phyloP scores from a whole-genome alignment of 768 basidiomycete species.

The Termitomyces sp. region DNA sequence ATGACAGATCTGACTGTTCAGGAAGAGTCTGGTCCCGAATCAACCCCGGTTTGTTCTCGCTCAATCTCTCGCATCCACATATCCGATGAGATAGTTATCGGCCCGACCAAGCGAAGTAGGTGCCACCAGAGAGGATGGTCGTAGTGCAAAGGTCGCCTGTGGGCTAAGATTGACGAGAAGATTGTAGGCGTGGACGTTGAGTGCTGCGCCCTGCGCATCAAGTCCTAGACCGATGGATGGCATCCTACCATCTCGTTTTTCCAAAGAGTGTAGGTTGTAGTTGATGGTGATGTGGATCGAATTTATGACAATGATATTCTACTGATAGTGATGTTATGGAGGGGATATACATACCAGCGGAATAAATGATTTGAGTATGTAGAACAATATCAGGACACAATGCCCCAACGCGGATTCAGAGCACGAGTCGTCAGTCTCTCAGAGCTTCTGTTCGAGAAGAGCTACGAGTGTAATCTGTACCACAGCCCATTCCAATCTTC shows the following conservation, averaged over 20 bases:
- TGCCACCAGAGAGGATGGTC: too few species aligned
- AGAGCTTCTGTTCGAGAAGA: neutral
- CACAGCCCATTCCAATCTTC: neutral
- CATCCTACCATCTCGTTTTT: neutral
- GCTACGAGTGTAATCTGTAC: neutral
- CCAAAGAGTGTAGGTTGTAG: neutral
- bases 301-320: neutral
- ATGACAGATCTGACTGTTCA: neutral
- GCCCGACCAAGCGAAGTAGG: neutral
- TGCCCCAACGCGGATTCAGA: neutral
- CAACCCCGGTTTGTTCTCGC: conserved; percentile 3
- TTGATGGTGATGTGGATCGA: neutral
- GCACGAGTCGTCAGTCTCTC: neutral
- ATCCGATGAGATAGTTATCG: neutral
- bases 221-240: neutral
- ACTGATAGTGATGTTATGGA: neutral
- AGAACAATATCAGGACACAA: neutral
- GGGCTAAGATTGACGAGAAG: neutral
- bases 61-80: neutral
- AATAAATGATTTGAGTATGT: neutral
- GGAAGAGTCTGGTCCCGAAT: neutral
- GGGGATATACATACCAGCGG: neutral
- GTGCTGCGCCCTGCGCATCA: neutral
- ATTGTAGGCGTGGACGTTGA: neutral
- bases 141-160: too few species aligned